These are phyloP conservation scores for Macadamia integrifolia DNA, from an alignment of 164 flowering plant species.

Conservation along the genomic window DNA sequence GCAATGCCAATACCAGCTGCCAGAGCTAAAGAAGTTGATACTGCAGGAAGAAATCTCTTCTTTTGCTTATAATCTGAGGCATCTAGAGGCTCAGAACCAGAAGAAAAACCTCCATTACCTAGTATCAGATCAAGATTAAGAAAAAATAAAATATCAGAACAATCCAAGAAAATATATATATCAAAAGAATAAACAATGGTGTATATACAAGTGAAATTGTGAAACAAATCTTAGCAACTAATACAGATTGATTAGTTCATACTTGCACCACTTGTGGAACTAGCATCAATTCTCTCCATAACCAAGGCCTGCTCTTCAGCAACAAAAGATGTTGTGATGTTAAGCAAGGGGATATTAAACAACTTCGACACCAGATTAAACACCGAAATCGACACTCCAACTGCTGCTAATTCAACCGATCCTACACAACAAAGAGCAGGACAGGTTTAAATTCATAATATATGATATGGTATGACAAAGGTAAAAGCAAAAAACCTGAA, in stretches of 20 bases:
- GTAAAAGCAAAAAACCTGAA: too few relatives aligned
- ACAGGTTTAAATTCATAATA: too few relatives aligned
- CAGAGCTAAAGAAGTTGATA: slow-evolving; percentile 73
- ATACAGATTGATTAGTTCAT: not conserved
- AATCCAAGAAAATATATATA: not conserved
- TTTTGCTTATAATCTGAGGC: slow-evolving; percentile 16
- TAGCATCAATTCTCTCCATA: slow-evolving; percentile 18
- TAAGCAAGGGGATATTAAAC: slow-evolving; percentile 90
- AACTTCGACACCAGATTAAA: slow-evolving; percentile 89
- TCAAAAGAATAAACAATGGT: not conserved
- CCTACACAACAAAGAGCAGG: slow-evolving; percentile 38
- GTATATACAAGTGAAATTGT: not conserved
- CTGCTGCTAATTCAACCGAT: slow-evolving; percentile 84
- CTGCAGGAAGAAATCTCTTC: slow-evolving; percentile 70
- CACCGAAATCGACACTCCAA: slow-evolving; percentile 90
- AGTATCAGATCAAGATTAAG: not conserved
- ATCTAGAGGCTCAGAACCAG: slow-evolving; percentile 20
- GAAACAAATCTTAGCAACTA: not conserved
- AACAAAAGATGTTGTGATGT: slow-evolving; percentile 88
- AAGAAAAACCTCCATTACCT: slow-evolving; percentile 11
- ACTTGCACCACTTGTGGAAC: slow-evolving; percentile 22
- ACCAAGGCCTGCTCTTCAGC: slow-evolving; percentile 82
- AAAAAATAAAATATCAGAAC: not conserved
- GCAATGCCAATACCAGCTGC: slow-evolving; percentile 80
- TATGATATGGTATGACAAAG: too few relatives aligned